Evolutionary conservation across 768 basidiomycete genomes (phyloP), one percentile per base, ranked within the genome.

Genomic region (Atractiella rhizophila): DNA sequence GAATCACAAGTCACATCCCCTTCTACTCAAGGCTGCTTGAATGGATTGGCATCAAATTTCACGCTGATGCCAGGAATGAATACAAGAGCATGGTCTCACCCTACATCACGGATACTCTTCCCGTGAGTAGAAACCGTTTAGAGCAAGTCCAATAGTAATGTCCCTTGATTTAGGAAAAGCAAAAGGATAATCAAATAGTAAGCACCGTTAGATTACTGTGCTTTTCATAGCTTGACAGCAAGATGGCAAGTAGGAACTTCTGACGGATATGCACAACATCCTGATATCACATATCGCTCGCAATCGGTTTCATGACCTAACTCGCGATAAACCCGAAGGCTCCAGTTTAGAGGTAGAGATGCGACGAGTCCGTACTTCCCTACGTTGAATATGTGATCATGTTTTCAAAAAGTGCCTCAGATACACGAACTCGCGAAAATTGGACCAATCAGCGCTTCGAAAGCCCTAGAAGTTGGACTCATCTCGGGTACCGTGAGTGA

Each of bases 21-120:
- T 55, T 55, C 49, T 55, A 35, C 37, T 45, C 44, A 2, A 35
- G 52, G 2, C 37, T 55, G 2, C 46, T 51, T 9, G 43, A 45
- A 12, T 55, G 50, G 50, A 40, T 55, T 13, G 52, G 52, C 0
- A 46, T 55, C 27, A 48, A 49, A 13, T 45, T 55, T 4, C 54
- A 53, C 16, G 54, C 54, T 11, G 54, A 55, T 37, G 54, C 51
- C 4, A 16, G 54, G 10, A 52, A 46, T 32, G 51, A 52, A 33
- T 54, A 51, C 47, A 54, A 52, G 37, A 42, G 44, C 15, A 47
- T 53, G 26, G 48, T 42, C n/a, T 31, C 35, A n/a, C 48, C 46
- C 35, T 52, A 51, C 44, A 48, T 46, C 28, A 42, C 42, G 26
- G 47, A 48, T 28, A 34, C 45, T 25, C 25, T 52, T 18, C 45